Base-by-base conservation (phyloP, 129 eudicot genomes). In the Gnaphalium uliginosum region DNA sequence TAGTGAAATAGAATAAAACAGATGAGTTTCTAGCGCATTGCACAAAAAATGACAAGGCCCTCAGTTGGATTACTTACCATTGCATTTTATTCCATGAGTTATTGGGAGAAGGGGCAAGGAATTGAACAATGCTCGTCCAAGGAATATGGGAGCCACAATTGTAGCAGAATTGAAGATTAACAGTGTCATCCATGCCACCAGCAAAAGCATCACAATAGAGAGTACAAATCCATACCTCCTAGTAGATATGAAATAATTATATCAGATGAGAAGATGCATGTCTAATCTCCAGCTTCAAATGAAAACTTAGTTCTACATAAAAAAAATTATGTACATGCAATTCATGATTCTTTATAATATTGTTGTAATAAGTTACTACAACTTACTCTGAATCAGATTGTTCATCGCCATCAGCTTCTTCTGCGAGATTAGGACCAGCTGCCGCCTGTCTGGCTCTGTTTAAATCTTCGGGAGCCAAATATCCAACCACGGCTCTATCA, bases 1-100 rank as follows among this genome's bases (percentile, higher is more conserved):
- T 18, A 46, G n/a, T 46, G 18, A 51, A 51, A 69, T 66, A 23
- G 2, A 50, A 33, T 8, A 14, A 8, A 8, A 8, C 56, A 64
- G 4, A 75, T 23, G 66, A 64, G 53, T 64, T 75, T 75, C 79
- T 41, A 43, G 32, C 39, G 56, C 22, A 39, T 0, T 18, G 77
- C 43, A 67, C 53, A 46, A 43, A 39, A n/a, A 3, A 46, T 46
- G 18, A 46, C 53, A 46, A 5, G 8, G 24, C 13, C 11, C 18
- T 60, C 8, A 51, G 8, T 58, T 21, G 76, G 18, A 48, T 54
- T 72, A 62, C 78, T 63, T 59, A 90, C 98, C 97, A 32, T 90
- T 93, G 96, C 97, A 90, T 82, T 88, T 93, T 50, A 88, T 91
- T 76, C 97, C 97, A 61, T 94, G 97, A 39, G 97, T 88, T 61